A percentile compares a stretch with the other conserved stretches of the same genome.
phyloP scores from a whole-genome alignment of 2,329 filamentous ascomycete species.

The Arachnomyces sp. region DNA sequence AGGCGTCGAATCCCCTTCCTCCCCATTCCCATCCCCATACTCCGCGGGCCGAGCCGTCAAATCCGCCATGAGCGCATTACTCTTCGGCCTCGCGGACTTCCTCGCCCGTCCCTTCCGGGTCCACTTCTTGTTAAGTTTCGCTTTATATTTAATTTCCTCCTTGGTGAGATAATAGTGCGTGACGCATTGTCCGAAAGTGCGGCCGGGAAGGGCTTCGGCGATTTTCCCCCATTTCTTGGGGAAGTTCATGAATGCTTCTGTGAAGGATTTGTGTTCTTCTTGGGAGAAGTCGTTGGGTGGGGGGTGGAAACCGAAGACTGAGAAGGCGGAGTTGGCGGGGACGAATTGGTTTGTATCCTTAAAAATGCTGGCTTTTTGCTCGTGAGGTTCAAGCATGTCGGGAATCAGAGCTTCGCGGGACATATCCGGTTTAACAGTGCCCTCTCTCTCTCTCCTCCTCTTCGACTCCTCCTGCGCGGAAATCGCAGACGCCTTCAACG shows the following conservation, averaged over 20 bases:
- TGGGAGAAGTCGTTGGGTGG: constrained; percentile 40
- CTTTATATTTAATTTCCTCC: constrained; percentile 42
- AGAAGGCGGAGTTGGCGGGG: constrained; percentile 29
- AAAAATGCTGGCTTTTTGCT: constrained; percentile 33
- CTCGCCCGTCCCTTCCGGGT: constrained; percentile 33
- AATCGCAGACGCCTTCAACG: constrained; percentile 40
- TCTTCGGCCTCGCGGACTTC: constrained; percentile 32
- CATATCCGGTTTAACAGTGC: constrained; percentile 36
- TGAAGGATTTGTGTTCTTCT: constrained; percentile 39
- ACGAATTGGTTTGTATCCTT: constrained; percentile 40
- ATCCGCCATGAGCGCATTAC: constrained; percentile 41
- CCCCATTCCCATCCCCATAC: constrained; percentile 37
- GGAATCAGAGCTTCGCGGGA: constrained; percentile 40
- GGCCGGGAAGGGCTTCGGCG: constrained; percentile 37
- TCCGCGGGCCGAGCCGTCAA: constrained; percentile 36
- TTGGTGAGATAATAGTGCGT: constrained; percentile 45
- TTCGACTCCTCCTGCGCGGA: constrained; percentile 41
- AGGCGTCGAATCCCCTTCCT: constrained; percentile 26
- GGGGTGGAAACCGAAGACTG: constrained; percentile 38
- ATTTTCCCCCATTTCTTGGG: constrained; percentile 47
- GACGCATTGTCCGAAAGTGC: constrained; percentile 42
- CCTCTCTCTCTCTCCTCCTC: constrained; percentile 34
- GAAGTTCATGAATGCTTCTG: constrained; percentile 38
- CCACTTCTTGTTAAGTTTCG: constrained; percentile 39
- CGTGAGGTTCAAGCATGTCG: constrained; percentile 37